phyloP scores from a whole-genome alignment of 2,329 filamentous ascomycete species.

The Pseudonectria buxi region DNA sequence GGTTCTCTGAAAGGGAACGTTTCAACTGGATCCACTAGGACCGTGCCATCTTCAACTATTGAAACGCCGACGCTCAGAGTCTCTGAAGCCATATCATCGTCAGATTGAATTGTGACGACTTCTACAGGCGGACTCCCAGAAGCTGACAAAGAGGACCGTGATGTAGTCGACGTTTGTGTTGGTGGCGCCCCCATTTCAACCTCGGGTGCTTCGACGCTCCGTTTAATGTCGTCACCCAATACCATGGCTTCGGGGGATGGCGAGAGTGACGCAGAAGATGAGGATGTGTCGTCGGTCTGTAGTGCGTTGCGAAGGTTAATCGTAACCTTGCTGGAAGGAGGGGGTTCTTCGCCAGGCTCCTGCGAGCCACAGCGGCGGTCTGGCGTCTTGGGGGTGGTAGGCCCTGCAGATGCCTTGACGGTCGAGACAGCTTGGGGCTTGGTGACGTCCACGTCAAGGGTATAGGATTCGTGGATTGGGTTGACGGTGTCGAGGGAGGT shows the following conservation, averaged over 20 bases:
- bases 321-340: slow-evolving; percentile 52
- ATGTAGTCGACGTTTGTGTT: slow-evolving; percentile 18
- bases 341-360: slow-evolving; percentile 26
- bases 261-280: slow-evolving; percentile 37
- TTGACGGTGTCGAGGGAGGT: slow-evolving; percentile 41
- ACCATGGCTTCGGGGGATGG: slow-evolving; percentile 15
- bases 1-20: slow-evolving; percentile 41
- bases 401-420: slow-evolving; percentile 32
- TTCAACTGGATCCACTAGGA: slow-evolving; percentile 34
- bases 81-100: slow-evolving; percentile 29
- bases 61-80: slow-evolving; percentile 25
- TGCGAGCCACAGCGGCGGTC: slow-evolving; percentile 26
- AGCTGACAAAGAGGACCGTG: slow-evolving; percentile 31
- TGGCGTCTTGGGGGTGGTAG: slow-evolving; percentile 39
- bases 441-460: slow-evolving; percentile 23
- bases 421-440: slow-evolving; percentile 17
- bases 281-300: slow-evolving; percentile 33
- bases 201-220: slow-evolving; percentile 42
- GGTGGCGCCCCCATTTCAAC: slow-evolving; percentile 26
- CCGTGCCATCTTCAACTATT: slow-evolving; percentile 14
- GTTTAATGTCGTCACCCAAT: slow-evolving; percentile 28
- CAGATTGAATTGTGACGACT: slow-evolving; percentile 33
- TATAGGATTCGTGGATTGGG: slow-evolving; percentile 26
- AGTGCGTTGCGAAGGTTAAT: slow-evolving; percentile 50
- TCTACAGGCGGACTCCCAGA: slow-evolving; percentile 40